A percentile compares a stretch with the other conserved stretches of the same genome.
phyloP scores from a whole-genome alignment of 306 rosid genomes.

The Dryas octopetala region DNA sequence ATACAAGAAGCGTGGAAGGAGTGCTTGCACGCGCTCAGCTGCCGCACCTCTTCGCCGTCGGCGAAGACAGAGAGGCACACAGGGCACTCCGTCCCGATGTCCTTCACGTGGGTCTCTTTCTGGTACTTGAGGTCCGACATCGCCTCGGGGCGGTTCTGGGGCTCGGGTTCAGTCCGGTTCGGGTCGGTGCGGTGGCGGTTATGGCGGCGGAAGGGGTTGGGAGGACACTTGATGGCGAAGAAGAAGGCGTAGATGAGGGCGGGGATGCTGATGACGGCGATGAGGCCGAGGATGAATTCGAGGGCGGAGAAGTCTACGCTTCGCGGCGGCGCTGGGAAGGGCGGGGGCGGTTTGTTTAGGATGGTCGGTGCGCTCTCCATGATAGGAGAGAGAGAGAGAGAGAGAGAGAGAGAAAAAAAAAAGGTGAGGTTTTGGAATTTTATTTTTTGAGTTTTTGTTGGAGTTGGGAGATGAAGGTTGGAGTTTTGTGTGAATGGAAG shows the following conservation, averaged over 20 bases:
- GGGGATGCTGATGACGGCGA: constrained; percentile 75
- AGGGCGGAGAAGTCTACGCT: constrained; percentile 75
- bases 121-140: constrained; percentile 33
- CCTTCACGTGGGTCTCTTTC: constrained; percentile 46
- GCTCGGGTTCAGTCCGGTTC: background rate
- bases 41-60: constrained; percentile 67
- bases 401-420: background rate
- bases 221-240: constrained; percentile 66
- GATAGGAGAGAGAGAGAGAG: constrained; percentile 9
- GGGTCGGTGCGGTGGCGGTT: constrained; percentile 18
- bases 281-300: constrained; percentile 65
- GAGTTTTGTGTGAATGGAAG: background rate
- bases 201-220: constrained; percentile 28
- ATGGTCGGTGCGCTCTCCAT: constrained; percentile 45
- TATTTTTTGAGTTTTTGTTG: background rate
- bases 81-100: constrained; percentile 65
- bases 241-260: constrained; percentile 65
- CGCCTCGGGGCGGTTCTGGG: constrained; percentile 12
- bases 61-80: constrained; percentile 66
- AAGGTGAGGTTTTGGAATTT: constrained; percentile 4
- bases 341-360: constrained; percentile 38
- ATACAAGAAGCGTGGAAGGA: constrained; percentile 67
- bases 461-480: background rate
- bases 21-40: constrained; percentile 62
- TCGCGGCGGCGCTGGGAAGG: constrained; percentile 39